phyloP scores from a whole-genome alignment of 495 filamentous ascomycete species.

The Penicillium bovifimosum region DNA sequence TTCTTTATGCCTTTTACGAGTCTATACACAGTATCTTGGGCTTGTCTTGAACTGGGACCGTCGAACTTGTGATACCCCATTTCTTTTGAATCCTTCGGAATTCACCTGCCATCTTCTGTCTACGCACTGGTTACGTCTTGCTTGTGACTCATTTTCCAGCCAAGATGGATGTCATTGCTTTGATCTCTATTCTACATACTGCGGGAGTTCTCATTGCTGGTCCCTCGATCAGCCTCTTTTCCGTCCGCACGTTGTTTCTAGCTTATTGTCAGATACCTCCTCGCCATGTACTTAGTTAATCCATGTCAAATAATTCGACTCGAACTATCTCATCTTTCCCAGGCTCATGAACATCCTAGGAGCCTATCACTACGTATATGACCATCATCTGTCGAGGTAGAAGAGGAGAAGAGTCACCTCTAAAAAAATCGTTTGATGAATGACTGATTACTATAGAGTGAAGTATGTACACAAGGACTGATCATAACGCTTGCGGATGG shows the following conservation, averaged over 20 bases:
- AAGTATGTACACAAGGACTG: not conserved
- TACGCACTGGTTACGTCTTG: conserved; percentile 8
- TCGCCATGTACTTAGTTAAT: conserved; percentile 34
- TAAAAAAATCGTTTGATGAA: not conserved
- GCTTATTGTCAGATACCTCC: conserved; percentile 38
- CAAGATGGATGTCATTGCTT: not conserved
- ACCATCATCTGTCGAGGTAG: not conserved
- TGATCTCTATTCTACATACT: not conserved
- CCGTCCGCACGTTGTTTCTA: conserved; percentile 8
- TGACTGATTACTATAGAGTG: not conserved
- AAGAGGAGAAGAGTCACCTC: not conserved
- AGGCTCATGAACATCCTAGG: not conserved
- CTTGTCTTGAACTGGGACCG: conserved; percentile 14
- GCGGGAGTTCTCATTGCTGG: conserved; percentile 6
- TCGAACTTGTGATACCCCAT: conserved; percentile 31
- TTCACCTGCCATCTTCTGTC: conserved; percentile 15
- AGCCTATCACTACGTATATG: too few species aligned
- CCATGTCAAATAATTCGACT: conserved; percentile 19
- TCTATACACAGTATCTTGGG: conserved; percentile 6
- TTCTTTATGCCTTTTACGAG: conserved; percentile 13
- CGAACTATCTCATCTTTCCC: not conserved
- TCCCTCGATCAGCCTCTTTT: not conserved
- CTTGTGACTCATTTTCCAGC: conserved; percentile 10
- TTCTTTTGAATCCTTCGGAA: conserved; percentile 25
- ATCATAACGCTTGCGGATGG: not conserved